Conservation (phyloP, 1,284 basidiomycete species). For the Ganoderma sp. region DNA sequence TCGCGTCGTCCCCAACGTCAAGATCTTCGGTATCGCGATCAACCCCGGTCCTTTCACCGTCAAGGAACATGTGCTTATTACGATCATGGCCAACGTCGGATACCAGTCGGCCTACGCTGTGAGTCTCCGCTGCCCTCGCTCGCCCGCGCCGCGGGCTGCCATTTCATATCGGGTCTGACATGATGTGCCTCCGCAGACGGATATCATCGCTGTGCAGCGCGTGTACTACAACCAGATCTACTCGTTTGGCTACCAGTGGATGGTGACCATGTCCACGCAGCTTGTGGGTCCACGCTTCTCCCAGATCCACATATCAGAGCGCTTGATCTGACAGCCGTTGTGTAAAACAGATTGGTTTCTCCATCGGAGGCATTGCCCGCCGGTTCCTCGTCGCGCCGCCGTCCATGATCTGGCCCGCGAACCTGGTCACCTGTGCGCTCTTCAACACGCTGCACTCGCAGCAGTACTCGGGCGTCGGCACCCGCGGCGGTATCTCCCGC, state of each 20-base stretch:
- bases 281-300: conserved; percentile 51
- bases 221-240: conserved; percentile 71
- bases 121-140: conserved; percentile 14
- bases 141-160: not conserved
- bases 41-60: conserved; percentile 68
- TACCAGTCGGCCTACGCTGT: conserved; percentile 48
- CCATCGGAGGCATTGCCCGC: conserved; percentile 67
- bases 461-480: conserved; percentile 66
- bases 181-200: conserved; percentile 53
- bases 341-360: conserved; percentile 87
- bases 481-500: conserved; percentile 62
- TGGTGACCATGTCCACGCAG: conserved; percentile 80
- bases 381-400: conserved; percentile 66
- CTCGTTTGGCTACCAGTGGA: conserved; percentile 73
- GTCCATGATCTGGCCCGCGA: conserved; percentile 80
- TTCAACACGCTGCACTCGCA: conserved; percentile 80
- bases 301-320: conserved; percentile 2
- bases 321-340: conserved; percentile 53
- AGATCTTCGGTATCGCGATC: conserved; percentile 62
- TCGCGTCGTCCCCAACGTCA: conserved; percentile 54
- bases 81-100: conserved; percentile 67
- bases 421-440: conserved; percentile 76
- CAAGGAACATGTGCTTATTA: conserved; percentile 62
- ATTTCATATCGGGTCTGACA: conserved; percentile 8
- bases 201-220: conserved; percentile 79